Evolutionary conservation across 805 yeast genomes (phyloP).

Genomic region (Zygotorulaspora chibaensis): DNA sequence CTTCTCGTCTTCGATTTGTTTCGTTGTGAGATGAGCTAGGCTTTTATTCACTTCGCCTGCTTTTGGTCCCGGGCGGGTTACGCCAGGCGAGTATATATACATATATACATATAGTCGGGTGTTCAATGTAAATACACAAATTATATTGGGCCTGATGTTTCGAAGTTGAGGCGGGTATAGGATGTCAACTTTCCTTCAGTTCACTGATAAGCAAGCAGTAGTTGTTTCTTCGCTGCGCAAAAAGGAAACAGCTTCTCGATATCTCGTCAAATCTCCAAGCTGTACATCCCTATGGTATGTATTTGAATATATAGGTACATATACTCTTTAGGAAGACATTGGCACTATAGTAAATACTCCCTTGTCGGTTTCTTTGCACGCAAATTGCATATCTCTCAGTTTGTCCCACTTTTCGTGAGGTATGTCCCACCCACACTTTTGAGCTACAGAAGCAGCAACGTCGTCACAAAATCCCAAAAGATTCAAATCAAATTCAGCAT

Average conservation of each 20-base stretch:
- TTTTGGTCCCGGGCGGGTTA: neutral
- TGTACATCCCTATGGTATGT: neutral
- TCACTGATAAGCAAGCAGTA: too few relatives aligned
- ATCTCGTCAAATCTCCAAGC: too few relatives aligned
- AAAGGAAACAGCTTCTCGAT: too few relatives aligned
- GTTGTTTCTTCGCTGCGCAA: too few relatives aligned
- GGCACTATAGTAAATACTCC: conserved; percentile 31
- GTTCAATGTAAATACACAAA: too few relatives aligned
- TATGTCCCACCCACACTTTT: conserved; percentile 56
- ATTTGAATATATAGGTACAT: conserved; percentile 1
- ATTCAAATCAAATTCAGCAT: conserved; percentile 73
- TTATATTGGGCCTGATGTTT: too few relatives aligned
- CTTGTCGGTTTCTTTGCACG: conserved; percentile 24
- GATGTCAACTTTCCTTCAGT: too few relatives aligned
- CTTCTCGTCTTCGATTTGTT: neutral
- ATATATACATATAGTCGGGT: too few relatives aligned
- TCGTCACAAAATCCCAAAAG: conserved; percentile 82
- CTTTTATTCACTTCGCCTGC: neutral
- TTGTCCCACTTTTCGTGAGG: conserved; percentile 48
- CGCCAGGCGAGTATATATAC: too few relatives aligned
- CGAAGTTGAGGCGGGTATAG: too few relatives aligned
- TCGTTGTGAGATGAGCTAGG: neutral
- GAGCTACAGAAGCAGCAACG: conserved; percentile 61
- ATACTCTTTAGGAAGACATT: neutral
- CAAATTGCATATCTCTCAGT: conserved; percentile 22